Evolutionary conservation across 2,329 filamentous ascomycete species (phyloP).

Genomic region (Teratosphaeria pseudoeucalypti): DNA sequence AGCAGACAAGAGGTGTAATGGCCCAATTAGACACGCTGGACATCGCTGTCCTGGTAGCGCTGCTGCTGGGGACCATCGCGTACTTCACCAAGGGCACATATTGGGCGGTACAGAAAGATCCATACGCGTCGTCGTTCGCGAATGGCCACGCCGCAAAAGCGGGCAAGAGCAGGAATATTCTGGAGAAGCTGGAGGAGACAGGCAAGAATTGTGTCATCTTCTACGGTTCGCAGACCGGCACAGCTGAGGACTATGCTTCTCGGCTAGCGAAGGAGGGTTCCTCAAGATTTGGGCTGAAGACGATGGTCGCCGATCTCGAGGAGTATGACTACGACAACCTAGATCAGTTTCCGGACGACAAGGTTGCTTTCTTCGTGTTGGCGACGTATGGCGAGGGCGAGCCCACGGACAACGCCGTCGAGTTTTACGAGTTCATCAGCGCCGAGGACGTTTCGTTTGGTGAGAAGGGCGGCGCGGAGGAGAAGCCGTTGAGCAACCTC

Average conservation of each 20-base stretch:
- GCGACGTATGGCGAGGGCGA: constrained; percentile 98
- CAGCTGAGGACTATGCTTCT: constrained; percentile 95
- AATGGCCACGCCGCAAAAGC: constrained; percentile 58
- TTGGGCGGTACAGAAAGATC: constrained; percentile 82
- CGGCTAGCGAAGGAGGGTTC: constrained; percentile 94
- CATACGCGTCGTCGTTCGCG: constrained; percentile 67
- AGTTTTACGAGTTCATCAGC: constrained; percentile 94
- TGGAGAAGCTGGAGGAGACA: constrained; percentile 91
- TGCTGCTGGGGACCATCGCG: constrained; percentile 77
- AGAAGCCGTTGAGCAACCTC: constrained; percentile 68
- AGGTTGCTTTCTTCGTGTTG: constrained; percentile 87
- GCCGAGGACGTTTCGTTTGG: constrained; percentile 74
- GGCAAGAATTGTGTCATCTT: constrained; percentile 97
- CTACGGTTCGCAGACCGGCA: constrained; percentile 97
- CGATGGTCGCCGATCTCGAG: constrained; percentile 95
- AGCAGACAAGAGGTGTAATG: constrained; percentile 46
- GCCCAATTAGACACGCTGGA: constrained; percentile 94
- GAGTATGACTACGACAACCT: constrained; percentile 96
- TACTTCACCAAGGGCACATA: constrained; percentile 97
- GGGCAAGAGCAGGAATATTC: constrained; percentile 79
- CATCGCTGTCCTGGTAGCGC: constrained; percentile 75
- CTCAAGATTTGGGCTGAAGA: constrained; percentile 89
- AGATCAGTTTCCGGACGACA: constrained; percentile 78
- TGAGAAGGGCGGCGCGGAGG: constrained; percentile 49
- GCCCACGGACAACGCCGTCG: constrained; percentile 95